phyloP scores from a whole-genome alignment of 2,329 filamentous ascomycete species.

The Zymoseptoria tritici region DNA sequence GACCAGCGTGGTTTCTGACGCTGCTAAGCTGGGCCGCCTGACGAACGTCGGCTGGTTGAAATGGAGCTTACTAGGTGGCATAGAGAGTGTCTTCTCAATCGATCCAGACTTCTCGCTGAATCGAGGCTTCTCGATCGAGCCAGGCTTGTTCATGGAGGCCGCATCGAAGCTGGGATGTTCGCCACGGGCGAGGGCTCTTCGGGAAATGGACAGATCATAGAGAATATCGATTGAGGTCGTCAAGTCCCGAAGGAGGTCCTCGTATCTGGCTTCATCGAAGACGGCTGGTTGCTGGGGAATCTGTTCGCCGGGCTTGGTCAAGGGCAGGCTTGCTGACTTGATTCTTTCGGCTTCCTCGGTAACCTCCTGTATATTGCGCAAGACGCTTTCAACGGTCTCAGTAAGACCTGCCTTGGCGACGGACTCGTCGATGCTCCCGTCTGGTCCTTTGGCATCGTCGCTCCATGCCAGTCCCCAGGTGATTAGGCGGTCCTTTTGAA shows the following conservation, averaged over 20 bases:
- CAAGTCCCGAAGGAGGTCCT: constrained; percentile 65
- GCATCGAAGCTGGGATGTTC: constrained; percentile 29
- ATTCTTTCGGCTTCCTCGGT: constrained; percentile 68
- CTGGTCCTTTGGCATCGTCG: constrained; percentile 55
- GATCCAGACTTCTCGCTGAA: neutral
- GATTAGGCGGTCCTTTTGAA: constrained; percentile 71
- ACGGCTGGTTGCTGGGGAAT: constrained; percentile 41
- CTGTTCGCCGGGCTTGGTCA: constrained; percentile 26
- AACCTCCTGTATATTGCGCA: constrained; percentile 74
- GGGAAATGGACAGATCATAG: constrained; percentile 65
- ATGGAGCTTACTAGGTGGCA: neutral
- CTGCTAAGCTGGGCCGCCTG: constrained; percentile 25
- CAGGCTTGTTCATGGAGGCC: neutral
- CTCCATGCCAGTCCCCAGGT: constrained; percentile 79
- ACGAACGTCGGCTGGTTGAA: constrained; percentile 9
- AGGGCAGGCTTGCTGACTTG: constrained; percentile 38
- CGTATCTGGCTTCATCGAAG: constrained; percentile 61
- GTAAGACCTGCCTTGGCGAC: constrained; percentile 60
- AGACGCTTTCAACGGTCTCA: constrained; percentile 69
- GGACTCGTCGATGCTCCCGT: constrained; percentile 66
- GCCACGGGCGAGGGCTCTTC: constrained; percentile 39
- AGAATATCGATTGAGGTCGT: constrained; percentile 73
- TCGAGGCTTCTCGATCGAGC: constrained; percentile 1
- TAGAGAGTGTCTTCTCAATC: neutral
- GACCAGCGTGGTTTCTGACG: constrained; percentile 38